A percentile compares a stretch with the other conserved stretches of the same genome.
Conservation (phyloP, 2,329 filamentous ascomycete species). For the Thielaviopsis musarum region DNA sequence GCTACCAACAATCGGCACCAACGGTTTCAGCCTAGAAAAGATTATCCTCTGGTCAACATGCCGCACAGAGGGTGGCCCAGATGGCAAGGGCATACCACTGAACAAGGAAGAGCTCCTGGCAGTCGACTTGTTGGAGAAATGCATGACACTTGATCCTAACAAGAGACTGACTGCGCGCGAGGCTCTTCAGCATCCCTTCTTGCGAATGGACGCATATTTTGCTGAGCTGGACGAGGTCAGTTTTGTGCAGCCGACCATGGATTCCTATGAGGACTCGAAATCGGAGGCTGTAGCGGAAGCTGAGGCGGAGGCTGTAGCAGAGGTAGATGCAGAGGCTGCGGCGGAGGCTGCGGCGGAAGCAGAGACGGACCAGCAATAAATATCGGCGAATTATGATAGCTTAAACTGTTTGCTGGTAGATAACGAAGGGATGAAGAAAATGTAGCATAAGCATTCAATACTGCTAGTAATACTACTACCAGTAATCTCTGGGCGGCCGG, state of each 20-base stretch:
- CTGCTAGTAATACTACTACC: not conserved
- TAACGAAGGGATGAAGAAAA: not conserved
- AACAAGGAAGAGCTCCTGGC: slow-evolving; percentile 54
- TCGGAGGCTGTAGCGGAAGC: not conserved
- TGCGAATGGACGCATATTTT: slow-evolving; percentile 21
- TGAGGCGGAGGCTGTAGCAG: not conserved
- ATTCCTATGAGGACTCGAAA: not conserved
- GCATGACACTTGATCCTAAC: slow-evolving; percentile 60
- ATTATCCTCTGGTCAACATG: slow-evolving; percentile 92
- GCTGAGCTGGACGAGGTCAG: not conserved
- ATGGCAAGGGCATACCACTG: slow-evolving; percentile 33
- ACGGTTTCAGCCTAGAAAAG: slow-evolving; percentile 78
- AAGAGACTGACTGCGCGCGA: slow-evolving; percentile 59
- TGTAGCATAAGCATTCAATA: not conserved
- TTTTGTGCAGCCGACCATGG: not conserved
- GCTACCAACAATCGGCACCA: slow-evolving; percentile 74
- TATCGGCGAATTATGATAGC: not conserved
- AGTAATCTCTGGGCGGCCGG: no score
- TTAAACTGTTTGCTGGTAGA: not conserved
- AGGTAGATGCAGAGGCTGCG: not conserved
- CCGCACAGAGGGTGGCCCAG: slow-evolving; percentile 43
- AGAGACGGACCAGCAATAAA: not conserved
- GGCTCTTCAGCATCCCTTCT: slow-evolving; percentile 56
- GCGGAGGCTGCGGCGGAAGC: not conserved
- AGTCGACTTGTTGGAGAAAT: slow-evolving; percentile 51